A percentile compares a stretch with the other conserved stretches of the same genome.
These are phyloP conservation scores for Hypholoma sublateritium DNA, from an alignment of 768 basidiomycete genomes.

Conservation along the genomic window DNA sequence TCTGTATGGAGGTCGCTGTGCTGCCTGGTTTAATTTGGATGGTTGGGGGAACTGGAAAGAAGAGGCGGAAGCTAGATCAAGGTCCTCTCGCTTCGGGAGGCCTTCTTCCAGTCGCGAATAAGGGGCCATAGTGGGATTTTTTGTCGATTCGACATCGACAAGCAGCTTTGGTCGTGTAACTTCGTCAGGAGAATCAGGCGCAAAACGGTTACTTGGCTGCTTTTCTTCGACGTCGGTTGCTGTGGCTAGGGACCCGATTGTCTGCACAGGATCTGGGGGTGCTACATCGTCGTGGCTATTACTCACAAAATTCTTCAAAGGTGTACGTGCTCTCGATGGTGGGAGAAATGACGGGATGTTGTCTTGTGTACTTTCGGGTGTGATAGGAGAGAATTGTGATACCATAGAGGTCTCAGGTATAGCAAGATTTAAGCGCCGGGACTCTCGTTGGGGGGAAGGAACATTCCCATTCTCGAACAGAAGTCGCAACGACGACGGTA, in stretches of 20 bases:
- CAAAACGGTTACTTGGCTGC: not conserved
- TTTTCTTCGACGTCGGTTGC: not conserved
- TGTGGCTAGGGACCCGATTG: not conserved
- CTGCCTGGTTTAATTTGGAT: not conserved
- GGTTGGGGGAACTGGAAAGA: slow-evolving; percentile 32
- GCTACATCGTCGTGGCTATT: not conserved
- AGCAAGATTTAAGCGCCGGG: slow-evolving; percentile 38
- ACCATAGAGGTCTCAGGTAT: slow-evolving; percentile 6
- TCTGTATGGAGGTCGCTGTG: not conserved
- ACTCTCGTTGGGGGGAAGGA: slow-evolving; percentile 31
- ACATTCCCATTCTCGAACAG: slow-evolving; percentile 69
- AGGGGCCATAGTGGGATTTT: not conserved
- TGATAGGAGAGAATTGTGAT: slow-evolving; percentile 6
- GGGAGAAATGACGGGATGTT: not conserved
- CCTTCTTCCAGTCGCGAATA: not conserved
- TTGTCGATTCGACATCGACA: not conserved
- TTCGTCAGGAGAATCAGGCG: not conserved
- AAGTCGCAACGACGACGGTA: slow-evolving; percentile 77
- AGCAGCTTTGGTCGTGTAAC: not conserved
- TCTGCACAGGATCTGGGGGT: not conserved
- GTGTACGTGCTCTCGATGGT: slow-evolving; percentile 3
- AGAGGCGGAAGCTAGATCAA: slow-evolving; percentile 33
- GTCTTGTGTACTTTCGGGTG: not conserved
- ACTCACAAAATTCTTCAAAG: not conserved
- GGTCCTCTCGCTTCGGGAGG: slow-evolving; percentile 11